A percentile compares a stretch with the other conserved stretches of the same genome.
phyloP scores from a whole-genome alignment of 2,329 filamentous ascomycete species.

The Ascochyta viciae-villosae region DNA sequence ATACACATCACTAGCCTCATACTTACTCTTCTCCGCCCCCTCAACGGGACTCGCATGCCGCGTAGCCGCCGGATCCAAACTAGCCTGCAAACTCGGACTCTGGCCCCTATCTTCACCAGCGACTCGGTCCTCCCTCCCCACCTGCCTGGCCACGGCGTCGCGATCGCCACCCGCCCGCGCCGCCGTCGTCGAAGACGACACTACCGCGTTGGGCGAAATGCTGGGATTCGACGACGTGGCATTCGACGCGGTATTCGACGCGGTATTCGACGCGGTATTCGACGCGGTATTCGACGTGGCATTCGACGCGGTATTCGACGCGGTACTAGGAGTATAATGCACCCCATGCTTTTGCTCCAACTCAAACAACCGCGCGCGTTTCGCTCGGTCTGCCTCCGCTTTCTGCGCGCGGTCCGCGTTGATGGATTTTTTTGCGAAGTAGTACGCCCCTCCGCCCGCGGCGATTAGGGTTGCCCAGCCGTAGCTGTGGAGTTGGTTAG shows the following conservation, averaged over 20 bases:
- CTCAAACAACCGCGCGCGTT: slow-evolving; percentile 40
- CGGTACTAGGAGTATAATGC: background rate
- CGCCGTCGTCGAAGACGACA: slow-evolving; percentile 15
- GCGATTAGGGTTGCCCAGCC: slow-evolving; percentile 89
- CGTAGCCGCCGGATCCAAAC: slow-evolving; percentile 83
- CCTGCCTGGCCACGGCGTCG: too few species aligned
- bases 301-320: too few species aligned
- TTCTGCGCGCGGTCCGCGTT: slow-evolving; percentile 85
- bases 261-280: too few species aligned
- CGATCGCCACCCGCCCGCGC: slow-evolving; percentile 16
- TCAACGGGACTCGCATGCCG: slow-evolving; percentile 75
- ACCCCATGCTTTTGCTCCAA: slow-evolving; percentile 36
- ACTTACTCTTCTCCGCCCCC: slow-evolving; percentile 84
- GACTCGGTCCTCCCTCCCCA: slow-evolving; percentile 15
- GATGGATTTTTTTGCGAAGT: slow-evolving; percentile 93
- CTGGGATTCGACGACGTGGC: slow-evolving; percentile 13
- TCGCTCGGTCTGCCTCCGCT: slow-evolving; percentile 58
- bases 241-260: background rate
- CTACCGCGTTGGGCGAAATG: slow-evolving; percentile 20
- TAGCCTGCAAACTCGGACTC: slow-evolving; percentile 76
- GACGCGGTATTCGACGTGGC: too few species aligned
- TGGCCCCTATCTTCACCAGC: too few species aligned
- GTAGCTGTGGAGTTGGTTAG: slow-evolving; percentile 63
- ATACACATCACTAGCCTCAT: slow-evolving; percentile 80
- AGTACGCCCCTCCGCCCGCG: slow-evolving; percentile 90